These are phyloP conservation scores for Heritiera littoralis DNA, from an alignment of 345 rosid genomes.

Conservation along the genomic window DNA sequence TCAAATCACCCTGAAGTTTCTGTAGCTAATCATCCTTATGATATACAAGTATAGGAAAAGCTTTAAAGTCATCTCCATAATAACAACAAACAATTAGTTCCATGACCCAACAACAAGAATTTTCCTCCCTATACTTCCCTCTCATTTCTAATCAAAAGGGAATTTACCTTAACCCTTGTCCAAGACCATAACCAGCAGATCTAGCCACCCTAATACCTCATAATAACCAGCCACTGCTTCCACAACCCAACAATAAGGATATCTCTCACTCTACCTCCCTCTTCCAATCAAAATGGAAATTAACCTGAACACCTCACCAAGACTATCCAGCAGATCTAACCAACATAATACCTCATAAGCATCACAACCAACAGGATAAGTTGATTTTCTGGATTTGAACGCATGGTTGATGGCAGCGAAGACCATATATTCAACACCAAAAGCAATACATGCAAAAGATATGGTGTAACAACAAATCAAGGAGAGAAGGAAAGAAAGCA, in stretches of 20 bases:
- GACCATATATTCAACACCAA: not conserved
- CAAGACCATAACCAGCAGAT: not conserved
- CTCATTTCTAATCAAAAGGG: not conserved
- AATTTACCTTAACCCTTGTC: not conserved
- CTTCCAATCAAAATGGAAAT: not conserved
- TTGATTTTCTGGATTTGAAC: not conserved
- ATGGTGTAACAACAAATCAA: not conserved
- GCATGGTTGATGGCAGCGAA: not conserved
- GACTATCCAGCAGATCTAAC: not conserved
- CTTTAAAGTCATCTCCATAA: not conserved
- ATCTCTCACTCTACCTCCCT: not conserved
- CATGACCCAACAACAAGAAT: not conserved
- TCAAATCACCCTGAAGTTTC: not conserved
- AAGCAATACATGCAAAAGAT: not conserved
- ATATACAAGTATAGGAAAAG: not conserved
- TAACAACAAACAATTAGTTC: not conserved
- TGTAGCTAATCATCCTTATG: not conserved
- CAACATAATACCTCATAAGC: not conserved
- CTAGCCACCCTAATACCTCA: not conserved
- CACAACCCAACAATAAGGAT: not conserved
- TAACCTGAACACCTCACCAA: not conserved
- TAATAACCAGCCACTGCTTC: not conserved
- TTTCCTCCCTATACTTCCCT: not conserved
- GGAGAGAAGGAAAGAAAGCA: not conserved
- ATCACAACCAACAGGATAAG: not conserved